Evolutionary conservation across 2,329 filamentous ascomycete species (phyloP), one percentile per base, ranked within the genome.

Genomic region (Didymella lethalis): DNA sequence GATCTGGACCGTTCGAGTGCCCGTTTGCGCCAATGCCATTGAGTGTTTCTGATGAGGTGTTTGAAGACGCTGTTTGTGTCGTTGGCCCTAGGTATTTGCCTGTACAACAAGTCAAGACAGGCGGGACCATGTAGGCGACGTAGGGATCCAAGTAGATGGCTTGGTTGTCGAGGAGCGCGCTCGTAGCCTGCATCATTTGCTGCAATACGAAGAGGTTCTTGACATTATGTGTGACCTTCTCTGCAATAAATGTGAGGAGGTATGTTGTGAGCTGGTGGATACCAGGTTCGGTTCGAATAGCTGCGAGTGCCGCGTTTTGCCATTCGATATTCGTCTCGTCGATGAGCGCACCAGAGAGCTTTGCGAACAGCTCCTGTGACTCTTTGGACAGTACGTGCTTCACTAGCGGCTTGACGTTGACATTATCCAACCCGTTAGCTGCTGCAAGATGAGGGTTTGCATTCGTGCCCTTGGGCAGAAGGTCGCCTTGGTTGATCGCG

Each of bases 371-470:
- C 32, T 98, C 86, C 63, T 96, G 93, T 23, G 98, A 87, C 79
- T 99, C 95, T 79, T 97, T 96, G 65, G 92, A 96, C 44, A 99
- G 86, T 48, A 97, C 90, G 75, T 99, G 95, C 79, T 98, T 98
- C 64, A 99, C 93, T 12, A 93, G 84, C 2, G 95, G 94, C 75
- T 94, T 94, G 78, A 96, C 89, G 41, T 88, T 85, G 54, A 93
- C 85, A 67, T 91, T 93, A 69, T 97, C 93, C 70, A 90, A 89
- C 46, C 93, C 93, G 50, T 89, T 90, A 65, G 93, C 86, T 16
- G 92, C 92, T 26, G 92, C 91, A 41, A 97, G 84, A 44, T 92
- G 90, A 5, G 91, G 89, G 71, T 96, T 97, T 23, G 92, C 91
- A 63, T 92, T 92, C 3, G 92, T 89, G 6, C 93, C 94, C 80